Base-by-base conservation (phyloP, 768 basidiomycete genomes). In the Plicaturopsis crispa region DNA sequence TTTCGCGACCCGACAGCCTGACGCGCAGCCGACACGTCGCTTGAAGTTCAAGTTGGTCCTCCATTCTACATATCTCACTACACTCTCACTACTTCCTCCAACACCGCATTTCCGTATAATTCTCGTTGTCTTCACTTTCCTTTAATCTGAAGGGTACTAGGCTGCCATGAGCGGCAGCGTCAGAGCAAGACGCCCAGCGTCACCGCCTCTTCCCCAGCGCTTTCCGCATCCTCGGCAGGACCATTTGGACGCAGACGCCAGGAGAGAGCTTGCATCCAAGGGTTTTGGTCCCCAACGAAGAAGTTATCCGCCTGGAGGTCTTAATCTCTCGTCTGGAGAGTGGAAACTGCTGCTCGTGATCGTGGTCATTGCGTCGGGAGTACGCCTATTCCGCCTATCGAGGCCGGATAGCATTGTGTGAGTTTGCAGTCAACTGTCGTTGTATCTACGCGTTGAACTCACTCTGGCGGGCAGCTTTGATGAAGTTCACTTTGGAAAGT, bases 401-500 rank as follows among this genome's bases (percentile, higher is more conserved):
- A 78, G 79, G 53, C 94, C 94, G 0, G 71, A 78, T 41, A 92
- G 90, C 51, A 90, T 99, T 30, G 94, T 99, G 89, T 93, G 48
- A 66, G 88, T 73, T 28, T 28, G 26, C 26, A 28, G 8, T 8
- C 26, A 8, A 28, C 8, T 8, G 26, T 14, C 26, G 26, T 28
- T n/a, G n/a, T n/a, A n/a, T n/a, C n/a, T n/a, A n/a, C 10, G 4
- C 22, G 1, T 31, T 23, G 38, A 14, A 32, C 16, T 8, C 33
- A 14, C 24, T 16, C 1, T 28, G 24, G 24, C 21, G 5, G 13
- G 19, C 50, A 96, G 93, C 31, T 98, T 98, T 59, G 94, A 98
- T 56, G 94, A 98, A 59, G 94, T 97, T 0, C 94, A 98, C 57
- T 98, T 98, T 58, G 94, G 94, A 43, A 96, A 96, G 59, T 98